phyloP scores from a whole-genome alignment of 1,139 yeast genomes.

The Zygosaccharomyces sapae region DNA sequence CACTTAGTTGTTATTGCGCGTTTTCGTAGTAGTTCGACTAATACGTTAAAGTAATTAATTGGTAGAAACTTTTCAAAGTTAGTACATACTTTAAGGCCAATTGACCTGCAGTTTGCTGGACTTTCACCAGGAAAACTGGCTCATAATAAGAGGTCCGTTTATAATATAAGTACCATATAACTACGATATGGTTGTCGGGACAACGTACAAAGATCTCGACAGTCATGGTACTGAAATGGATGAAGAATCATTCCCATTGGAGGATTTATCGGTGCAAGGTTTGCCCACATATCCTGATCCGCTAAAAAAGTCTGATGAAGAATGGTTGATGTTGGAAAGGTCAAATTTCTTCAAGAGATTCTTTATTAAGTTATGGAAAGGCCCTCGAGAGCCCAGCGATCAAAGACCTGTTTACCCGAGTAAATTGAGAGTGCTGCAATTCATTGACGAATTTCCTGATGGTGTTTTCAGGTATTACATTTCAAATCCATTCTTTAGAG shows the following conservation, averaged over 20 bases:
- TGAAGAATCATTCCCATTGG: constrained; percentile 4
- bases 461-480: constrained; percentile 36
- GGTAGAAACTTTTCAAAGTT: constrained; percentile 1
- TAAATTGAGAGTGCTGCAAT: constrained; percentile 25
- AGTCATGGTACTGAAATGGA: neutral
- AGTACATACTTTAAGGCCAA: neutral
- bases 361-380: constrained; percentile 42
- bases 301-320: constrained; percentile 25
- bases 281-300: neutral
- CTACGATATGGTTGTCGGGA: neutral
- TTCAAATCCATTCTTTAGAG: constrained; percentile 33
- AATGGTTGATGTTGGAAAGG: constrained; percentile 43
- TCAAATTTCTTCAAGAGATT: constrained; percentile 29
- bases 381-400: constrained; percentile 50
- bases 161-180: neutral
- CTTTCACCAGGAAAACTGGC: neutral
- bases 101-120: neutral
- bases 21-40: neutral
- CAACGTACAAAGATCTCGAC: neutral
- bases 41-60: neutral
- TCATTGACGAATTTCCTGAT: constrained; percentile 45
- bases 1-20: neutral
- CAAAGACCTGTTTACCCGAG: constrained; percentile 41
- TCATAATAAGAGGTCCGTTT: neutral
- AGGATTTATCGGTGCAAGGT: constrained; percentile 2